Conservation (phyloP, 495 filamentous ascomycete species). For the Melanomma pulvis-pyrius region DNA sequence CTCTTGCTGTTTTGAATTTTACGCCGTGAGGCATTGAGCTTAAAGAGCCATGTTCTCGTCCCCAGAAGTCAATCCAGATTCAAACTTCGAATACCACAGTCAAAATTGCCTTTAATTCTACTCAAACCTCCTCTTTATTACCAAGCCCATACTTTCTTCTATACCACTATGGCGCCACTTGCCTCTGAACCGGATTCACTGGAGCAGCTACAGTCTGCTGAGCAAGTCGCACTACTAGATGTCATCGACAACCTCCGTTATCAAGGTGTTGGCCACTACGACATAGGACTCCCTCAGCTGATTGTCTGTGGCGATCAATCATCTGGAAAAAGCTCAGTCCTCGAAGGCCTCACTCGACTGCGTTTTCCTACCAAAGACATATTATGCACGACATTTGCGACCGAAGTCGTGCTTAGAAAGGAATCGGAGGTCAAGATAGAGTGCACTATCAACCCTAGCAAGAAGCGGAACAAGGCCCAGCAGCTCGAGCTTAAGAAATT, state of each 20-base stretch:
- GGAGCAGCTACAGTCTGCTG: constrained; percentile 35
- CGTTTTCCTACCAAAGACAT: constrained; percentile 65
- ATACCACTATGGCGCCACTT: background rate
- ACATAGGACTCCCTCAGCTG: constrained; percentile 67
- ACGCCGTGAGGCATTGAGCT: too few species aligned
- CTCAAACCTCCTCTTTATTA: too few species aligned
- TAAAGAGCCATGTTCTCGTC: too few species aligned
- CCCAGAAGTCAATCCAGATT: too few species aligned
- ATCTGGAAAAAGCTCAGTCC: constrained; percentile 72
- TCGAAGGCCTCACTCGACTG: constrained; percentile 71
- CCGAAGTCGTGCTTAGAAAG: constrained; percentile 59
- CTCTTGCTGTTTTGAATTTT: too few species aligned
- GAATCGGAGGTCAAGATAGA: constrained; percentile 3
- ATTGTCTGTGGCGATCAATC: constrained; percentile 75
- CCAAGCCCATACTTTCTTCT: too few species aligned
- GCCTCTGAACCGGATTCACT: constrained; percentile 28
- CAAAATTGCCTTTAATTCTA: too few species aligned
- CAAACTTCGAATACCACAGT: too few species aligned
- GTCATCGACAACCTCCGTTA: constrained; percentile 60
- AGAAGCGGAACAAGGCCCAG: constrained; percentile 31
- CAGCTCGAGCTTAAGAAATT: constrained; percentile 39
- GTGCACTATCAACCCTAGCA: constrained; percentile 40
- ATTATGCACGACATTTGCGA: constrained; percentile 69
- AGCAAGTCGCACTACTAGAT: constrained; percentile 52
- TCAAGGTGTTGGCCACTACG: constrained; percentile 54